Base-by-base conservation (phyloP, 345 rosid species). In the Gossypium ekmanianum region DNA sequence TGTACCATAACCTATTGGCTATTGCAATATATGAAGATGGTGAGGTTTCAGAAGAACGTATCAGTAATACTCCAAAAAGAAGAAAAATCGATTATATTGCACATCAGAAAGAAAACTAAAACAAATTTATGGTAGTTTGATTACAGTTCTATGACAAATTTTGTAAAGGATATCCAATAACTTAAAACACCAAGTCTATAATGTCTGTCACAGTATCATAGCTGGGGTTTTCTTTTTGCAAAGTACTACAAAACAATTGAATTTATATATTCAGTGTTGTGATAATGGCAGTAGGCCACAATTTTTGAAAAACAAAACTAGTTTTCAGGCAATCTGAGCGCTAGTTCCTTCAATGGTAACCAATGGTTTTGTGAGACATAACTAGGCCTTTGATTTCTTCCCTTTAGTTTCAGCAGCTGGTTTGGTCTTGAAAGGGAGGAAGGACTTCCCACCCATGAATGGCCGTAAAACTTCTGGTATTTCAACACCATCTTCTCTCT, bases 401-500 rank as follows among this genome's bases (percentile, higher is more conserved):
- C 87, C 87, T 78, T 85, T 83, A 65, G 78, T 24, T 65, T 83
- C 84, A 7, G 81, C 44, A 8, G 68, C 87, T n/a, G 88, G 89
- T 79, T 87, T 87, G 79, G 61, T 69, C 80, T 89, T 91, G 85
- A 94, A 94, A 22, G 97, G 98, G 44, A 94, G 65, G 79, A 90
- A 94, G 17, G 81, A 68, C 74, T 84, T 85, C 63, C 96, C 98
- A 2, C 91, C 90, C 93, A 94, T 89, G 75, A 72, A 93, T 11
- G 80, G 85, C 79, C 74, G 85, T 63, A 93, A 75, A 48, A 73
- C 87, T 79, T 91, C 93, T 3, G 99, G 99, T 17, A 94, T 75
- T 76, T 88, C 97, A 3, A 93, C 94, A 20, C 98, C 94, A 61
- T 86, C 88, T 70, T 91, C 98, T 61, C 73, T 86, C 85, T 94